Evolutionary conservation across 2,329 filamentous ascomycete genomes (phyloP), one percentile per base, ranked within the genome.

Genomic region (Ascochyta koolunga): DNA sequence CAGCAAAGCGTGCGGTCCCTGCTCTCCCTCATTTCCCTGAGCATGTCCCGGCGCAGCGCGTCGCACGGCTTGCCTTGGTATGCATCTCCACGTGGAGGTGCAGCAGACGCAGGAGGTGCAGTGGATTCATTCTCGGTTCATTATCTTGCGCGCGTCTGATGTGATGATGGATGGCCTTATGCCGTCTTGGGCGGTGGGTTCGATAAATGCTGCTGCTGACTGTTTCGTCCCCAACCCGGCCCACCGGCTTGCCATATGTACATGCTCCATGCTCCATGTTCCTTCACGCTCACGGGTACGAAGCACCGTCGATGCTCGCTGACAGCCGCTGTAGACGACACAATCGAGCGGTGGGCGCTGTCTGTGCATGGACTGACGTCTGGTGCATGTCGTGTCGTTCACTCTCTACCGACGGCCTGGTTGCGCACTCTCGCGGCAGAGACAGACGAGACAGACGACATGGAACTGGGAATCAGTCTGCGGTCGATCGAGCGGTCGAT

Each of bases 41-140:
- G 56, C 66, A 59, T 58, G 58, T 59, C 58, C 58, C 59, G 61
- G 58, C 58, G 58, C 63, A 65, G 47, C 46, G 60, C 54, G 58
- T 66, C 56, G 64, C 58, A 57, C 53, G 56, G 49, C 52, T 50
- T 41, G 29, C 40, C 45, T 58, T 27, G 62, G 65, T 61, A 62
- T 60, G 61, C 58, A 68, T 71, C 58, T 58, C 71, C 70, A 74
- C 71, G 71, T 74, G 70, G 71, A 60, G 56, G 52, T 39, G 54
- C 57, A 59, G 54, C 54, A 46, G 52, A 50, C 37, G 54, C 57
- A 60, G 53, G 52, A 27, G 44, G 11, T 46, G 51, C 36, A 41
- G 45, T 58, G 50, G 52, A 51, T 42, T 50, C 47, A 54, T 51
- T 41, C 29, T 51, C 55, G 39, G 55, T 54, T 45, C 37, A 50